Conservation (phyloP, 83 land plant species). For the Isoetes engelmannii region DNA sequence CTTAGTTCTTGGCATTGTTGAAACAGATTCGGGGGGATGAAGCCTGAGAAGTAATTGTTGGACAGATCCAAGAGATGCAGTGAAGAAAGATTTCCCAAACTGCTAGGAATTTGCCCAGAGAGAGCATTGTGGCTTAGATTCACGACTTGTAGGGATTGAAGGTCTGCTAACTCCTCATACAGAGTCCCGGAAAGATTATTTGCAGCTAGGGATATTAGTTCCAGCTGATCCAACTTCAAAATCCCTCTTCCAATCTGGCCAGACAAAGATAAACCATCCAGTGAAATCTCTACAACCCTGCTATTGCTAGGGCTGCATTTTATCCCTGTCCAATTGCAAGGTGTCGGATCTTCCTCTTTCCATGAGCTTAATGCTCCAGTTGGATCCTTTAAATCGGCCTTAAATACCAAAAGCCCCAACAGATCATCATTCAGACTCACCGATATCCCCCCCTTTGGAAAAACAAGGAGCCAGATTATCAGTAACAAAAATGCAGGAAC, state of each 20-base stretch:
- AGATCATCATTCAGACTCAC: conserved; percentile 59
- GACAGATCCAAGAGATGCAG: conserved; percentile 21
- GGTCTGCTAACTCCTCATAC: neutral
- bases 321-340: conserved; percentile 61
- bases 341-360: conserved; percentile 48
- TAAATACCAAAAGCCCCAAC: conserved; percentile 60
- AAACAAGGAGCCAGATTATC: too few species aligned
- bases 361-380: conserved; percentile 33
- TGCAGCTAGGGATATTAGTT: conserved; percentile 36
- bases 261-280: conserved; percentile 55
- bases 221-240: conserved; percentile 47
- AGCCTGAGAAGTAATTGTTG: conserved; percentile 29
- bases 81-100: neutral
- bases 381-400: conserved; percentile 42
- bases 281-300: conserved; percentile 48
- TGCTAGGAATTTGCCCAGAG: conserved; percentile 1
- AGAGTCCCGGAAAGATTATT: neutral
- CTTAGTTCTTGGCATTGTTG: neutral
- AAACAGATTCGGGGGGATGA: conserved; percentile 47
- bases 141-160: conserved; percentile 3
- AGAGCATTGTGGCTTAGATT: conserved; percentile 55
- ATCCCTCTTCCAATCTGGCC: conserved; percentile 67
- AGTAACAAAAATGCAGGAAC: too few species aligned
- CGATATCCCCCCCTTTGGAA: too few species aligned
- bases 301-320: conserved; percentile 42